Conservation (phyloP, 257 asterid species). For the Salvia splendens region DNA sequence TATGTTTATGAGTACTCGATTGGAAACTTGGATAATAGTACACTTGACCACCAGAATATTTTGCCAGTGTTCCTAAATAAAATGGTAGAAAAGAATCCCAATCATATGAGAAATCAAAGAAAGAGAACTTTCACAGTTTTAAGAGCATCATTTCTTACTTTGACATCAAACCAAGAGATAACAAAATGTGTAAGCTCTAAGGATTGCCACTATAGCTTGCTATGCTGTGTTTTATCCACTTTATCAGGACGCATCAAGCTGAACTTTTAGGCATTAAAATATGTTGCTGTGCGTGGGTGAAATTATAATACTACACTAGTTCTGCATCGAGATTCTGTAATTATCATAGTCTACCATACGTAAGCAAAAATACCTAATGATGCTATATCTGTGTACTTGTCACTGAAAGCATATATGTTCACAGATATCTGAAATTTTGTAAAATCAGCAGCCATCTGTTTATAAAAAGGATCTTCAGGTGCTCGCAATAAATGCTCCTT, state of each 20-base stretch:
- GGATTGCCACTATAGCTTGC: neutral
- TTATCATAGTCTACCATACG: neutral
- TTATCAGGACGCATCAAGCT: slow-evolving; percentile 3
- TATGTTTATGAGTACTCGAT: slow-evolving; percentile 58
- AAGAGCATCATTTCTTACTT: neutral
- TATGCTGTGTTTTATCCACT: slow-evolving; percentile 12
- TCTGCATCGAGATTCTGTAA: no score
- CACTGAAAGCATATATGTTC: slow-evolving; percentile 87
- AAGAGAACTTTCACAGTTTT: slow-evolving; percentile 1
- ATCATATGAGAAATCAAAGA: slow-evolving; percentile 2
- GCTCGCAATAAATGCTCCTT: slow-evolving; percentile 69
- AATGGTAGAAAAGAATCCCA: slow-evolving; percentile 17
- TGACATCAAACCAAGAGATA: slow-evolving; percentile 2
- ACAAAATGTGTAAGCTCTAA: slow-evolving; percentile 2
- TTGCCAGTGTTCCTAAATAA: slow-evolving; percentile 76
- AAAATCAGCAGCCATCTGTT: slow-evolving; percentile 98
- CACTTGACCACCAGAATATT: slow-evolving; percentile 94
- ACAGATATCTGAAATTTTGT: slow-evolving; percentile 88
- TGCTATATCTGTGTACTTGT: slow-evolving; percentile 81
- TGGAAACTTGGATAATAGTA: slow-evolving; percentile 80
- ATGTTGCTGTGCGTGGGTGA: neutral
- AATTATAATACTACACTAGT: no score
- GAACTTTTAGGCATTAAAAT: neutral
- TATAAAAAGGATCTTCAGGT: slow-evolving; percentile 91
- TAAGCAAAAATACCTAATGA: slow-evolving; percentile 60